Evolutionary conservation across 2,329 filamentous ascomycete genomes (phyloP).

Genomic region (Elsinoe arachidis): DNA sequence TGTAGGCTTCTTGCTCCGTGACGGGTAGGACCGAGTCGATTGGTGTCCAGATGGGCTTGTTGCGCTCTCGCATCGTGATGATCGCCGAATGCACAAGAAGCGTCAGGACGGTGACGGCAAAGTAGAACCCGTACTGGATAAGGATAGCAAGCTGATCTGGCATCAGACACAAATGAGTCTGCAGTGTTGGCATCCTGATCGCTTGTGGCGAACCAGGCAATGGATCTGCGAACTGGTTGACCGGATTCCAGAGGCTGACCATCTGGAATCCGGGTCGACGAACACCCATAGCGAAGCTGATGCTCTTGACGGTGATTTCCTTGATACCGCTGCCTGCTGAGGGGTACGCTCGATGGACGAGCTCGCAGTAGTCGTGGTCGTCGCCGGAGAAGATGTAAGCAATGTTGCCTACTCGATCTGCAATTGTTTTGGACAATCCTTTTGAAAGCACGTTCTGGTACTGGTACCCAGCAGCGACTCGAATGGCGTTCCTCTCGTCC

Average conservation of each 20-base stretch:
- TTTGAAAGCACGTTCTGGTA: slow-evolving; percentile 90
- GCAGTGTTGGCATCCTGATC: slow-evolving; percentile 51
- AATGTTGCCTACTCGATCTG: slow-evolving; percentile 72
- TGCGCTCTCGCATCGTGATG: slow-evolving; percentile 22
- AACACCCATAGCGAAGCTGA: slow-evolving; percentile 95
- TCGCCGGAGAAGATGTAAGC: slow-evolving; percentile 87
- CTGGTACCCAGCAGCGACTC: slow-evolving; percentile 73
- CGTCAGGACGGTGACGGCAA: slow-evolving; percentile 43
- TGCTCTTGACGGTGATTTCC: slow-evolving; percentile 92
- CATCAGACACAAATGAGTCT: slow-evolving; percentile 83
- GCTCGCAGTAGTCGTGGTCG: slow-evolving; percentile 95
- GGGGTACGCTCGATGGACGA: slow-evolving; percentile 62
- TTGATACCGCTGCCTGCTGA: slow-evolving; percentile 48
- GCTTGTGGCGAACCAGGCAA: slow-evolving; percentile 16
- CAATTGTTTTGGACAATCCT: slow-evolving; percentile 63
- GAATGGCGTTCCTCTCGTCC: slow-evolving; percentile 70
- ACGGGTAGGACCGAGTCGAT: slow-evolving; percentile 26
- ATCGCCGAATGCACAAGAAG: slow-evolving; percentile 39
- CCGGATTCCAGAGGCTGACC: slow-evolving; percentile 84
- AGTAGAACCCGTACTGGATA: slow-evolving; percentile 63
- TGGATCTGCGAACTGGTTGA: slow-evolving; percentile 45
- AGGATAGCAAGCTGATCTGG: slow-evolving; percentile 83
- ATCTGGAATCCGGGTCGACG: slow-evolving; percentile 78
- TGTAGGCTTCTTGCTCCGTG: slow-evolving; percentile 19
- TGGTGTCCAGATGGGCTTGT: slow-evolving; percentile 6